Evolutionary conservation across 768 basidiomycete species (phyloP), one percentile per base, ranked within the genome.

Genomic region (Cystobasidium onofrii): DNA sequence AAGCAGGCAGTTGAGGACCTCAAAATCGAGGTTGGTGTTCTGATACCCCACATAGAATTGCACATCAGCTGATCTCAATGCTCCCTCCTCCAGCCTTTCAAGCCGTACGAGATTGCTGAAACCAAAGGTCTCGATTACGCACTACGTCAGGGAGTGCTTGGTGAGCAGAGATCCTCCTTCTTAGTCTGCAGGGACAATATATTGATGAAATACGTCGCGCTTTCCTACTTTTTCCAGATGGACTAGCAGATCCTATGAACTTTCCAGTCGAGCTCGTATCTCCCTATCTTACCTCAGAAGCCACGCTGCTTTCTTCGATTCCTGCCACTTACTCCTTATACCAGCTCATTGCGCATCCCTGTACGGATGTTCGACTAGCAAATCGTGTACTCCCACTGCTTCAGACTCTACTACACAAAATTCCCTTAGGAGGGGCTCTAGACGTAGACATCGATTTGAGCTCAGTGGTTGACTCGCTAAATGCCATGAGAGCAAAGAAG

Each of bases 201-300:
- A n/a, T n/a, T n/a, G n/a, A n/a, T n/a, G n/a, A n/a, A n/a, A n/a
- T n/a, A n/a, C n/a, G n/a, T n/a, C n/a, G n/a, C n/a, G n/a, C n/a
- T n/a, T n/a, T n/a, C n/a, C 12, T 23, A 12, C 50, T 46, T 36
- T 36, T 9, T 15, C 6, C 7, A 71, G 69, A 55, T 34, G 69
- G 69, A 13, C 29, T 71, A 23, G 41, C 10, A 3, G 54, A 71
- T 41, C 69, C 69, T 3, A 23, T 23, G n/a, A 31, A 9, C 20
- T 71, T 71, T 36, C 69, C 69, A 17, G 55, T 71, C 17, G 33
- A 60, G 52, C 69, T 71, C 18, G 25, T 55, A 7, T 71, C 69
- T 12, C 33, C 23, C 18, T 71, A 55, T 52, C 10, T 39, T 29
- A 13, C 55, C 1, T 71, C 52, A 6, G 15, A n/a, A 31, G 12